Evolutionary conservation across 768 basidiomycete genomes (phyloP).

Genomic region (Ramaria sp.): DNA sequence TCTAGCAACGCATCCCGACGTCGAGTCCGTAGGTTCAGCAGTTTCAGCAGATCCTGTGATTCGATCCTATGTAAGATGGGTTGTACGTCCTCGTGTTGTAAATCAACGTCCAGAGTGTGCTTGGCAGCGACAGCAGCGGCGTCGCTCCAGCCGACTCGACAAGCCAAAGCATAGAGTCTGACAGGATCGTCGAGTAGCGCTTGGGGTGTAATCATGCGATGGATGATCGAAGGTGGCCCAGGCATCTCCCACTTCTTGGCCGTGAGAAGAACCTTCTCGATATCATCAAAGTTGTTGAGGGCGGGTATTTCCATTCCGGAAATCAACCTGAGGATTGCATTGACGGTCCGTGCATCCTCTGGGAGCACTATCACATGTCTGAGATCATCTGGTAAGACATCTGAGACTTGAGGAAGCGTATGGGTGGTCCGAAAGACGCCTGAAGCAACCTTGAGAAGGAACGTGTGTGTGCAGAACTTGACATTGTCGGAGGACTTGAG

Average conservation of each 20-base stretch:
- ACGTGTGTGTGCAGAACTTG: conserved; percentile 47
- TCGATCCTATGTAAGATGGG: conserved; percentile 35
- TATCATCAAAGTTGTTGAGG: conserved; percentile 37
- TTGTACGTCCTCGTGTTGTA: conserved; percentile 36
- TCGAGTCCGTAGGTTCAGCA: conserved; percentile 42
- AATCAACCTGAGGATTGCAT: conserved; percentile 47
- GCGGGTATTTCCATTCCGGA: conserved; percentile 44
- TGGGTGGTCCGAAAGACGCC: conserved; percentile 57
- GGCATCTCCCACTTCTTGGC: conserved; percentile 66
- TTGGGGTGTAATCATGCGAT: conserved; percentile 43
- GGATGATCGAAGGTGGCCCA: conserved; percentile 48
- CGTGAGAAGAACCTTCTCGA: conserved; percentile 49
- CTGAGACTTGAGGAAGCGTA: conserved; percentile 34
- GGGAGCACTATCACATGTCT: conserved; percentile 38
- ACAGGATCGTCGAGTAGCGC: conserved; percentile 39
- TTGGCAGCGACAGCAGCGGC: conserved; percentile 45
- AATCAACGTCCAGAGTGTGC: conserved; percentile 41
- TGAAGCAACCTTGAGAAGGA: conserved; percentile 50
- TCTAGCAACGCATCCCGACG: conserved; percentile 32
- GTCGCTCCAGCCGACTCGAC: conserved; percentile 47
- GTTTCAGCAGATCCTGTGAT: conserved; percentile 38
- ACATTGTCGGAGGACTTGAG: conserved; percentile 36
- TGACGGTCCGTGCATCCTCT: conserved; percentile 44
- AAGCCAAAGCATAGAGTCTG: conserved; percentile 42
- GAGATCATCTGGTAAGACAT: conserved; percentile 10